A percentile compares a stretch with the other conserved stretches of the same genome.
Conservation (phyloP, 164 flowering plant genomes). For the Magnolia kwangsiensis region DNA sequence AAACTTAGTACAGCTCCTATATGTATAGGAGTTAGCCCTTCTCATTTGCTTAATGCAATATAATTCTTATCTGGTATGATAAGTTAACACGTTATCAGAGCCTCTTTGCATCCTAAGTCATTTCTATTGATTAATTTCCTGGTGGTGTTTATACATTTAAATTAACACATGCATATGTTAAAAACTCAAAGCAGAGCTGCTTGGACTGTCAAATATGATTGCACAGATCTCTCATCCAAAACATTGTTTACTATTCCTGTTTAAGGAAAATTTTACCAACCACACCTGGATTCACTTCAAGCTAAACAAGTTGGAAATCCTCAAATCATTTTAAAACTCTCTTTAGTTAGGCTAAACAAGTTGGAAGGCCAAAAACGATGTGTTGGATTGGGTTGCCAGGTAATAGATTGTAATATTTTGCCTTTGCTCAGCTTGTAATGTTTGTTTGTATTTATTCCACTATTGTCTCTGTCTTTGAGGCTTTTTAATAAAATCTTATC, state of each 20-base stretch:
- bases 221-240: no score
- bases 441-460: no score
- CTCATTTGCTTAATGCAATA: neutral
- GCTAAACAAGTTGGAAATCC: neutral
- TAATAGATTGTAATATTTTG: no score
- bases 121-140: neutral
- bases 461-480: no score
- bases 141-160: neutral
- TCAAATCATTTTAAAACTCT: neutral
- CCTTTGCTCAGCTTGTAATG: no score
- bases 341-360: no score
- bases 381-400: no score
- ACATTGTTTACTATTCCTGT: neutral
- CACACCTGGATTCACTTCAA: neutral
- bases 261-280: neutral
- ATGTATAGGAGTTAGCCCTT: neutral
- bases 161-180: neutral
- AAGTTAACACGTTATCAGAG: neutral
- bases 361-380: no score
- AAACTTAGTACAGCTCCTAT: no score
- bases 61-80: neutral
- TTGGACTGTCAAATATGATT: no score
- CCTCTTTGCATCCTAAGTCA: neutral
- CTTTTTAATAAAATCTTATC: no score
- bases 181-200: neutral